Evolutionary conservation across 2,329 filamentous ascomycete genomes (phyloP), one percentile per base, ranked within the genome.

Genomic region (Aspergillus flavus): DNA sequence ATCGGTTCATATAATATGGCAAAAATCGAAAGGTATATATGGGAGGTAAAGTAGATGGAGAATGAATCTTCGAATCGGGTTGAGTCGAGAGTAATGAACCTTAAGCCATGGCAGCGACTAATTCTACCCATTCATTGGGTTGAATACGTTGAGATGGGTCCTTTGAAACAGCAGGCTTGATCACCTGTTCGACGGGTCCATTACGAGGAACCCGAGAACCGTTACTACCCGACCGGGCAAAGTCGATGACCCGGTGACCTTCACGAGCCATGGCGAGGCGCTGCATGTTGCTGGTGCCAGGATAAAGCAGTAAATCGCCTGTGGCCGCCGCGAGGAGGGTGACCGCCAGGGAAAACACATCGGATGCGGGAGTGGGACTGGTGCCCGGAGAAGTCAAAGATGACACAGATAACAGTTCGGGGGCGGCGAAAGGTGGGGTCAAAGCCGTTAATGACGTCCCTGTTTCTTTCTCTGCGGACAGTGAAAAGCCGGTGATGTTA

Each of bases 301-400:
- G 72, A 61, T 82, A 82, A 1, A 83, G 68, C 11, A 79, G 69
- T n/a, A 81, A 59, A 65, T 82, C 78, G 1, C 81, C 81, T 6
- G 79, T 83, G 2, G 78, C 80, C 14, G 78, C 79, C 1, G 79
- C 79, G 21, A 82, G 72, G 7, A 82, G 69, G 6, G 80, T 82
- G 14, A 81, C 76, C 6, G 80, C 81, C 3, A 82, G 73, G 0
- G 80, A 81, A 62, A 82, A 83, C 1, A 82, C 75, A 63, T 83
- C 81, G 11, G 79, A 79, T 2, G 77, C 73, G 1, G 76, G 72
- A 0, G 79, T 79, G 6, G 79, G 75, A 1, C 70, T 66, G 0
- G 71, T 70, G 14, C 71, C 73, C 1, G 75, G 72, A 2, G 79
- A 75, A 6, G 69, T 76, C 26, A 80, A 63, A 6, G 79, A 75